Evolutionary conservation across 1,284 basidiomycete genomes (phyloP), one percentile per base, ranked within the genome.

Genomic region (Cryptococcus sp.): DNA sequence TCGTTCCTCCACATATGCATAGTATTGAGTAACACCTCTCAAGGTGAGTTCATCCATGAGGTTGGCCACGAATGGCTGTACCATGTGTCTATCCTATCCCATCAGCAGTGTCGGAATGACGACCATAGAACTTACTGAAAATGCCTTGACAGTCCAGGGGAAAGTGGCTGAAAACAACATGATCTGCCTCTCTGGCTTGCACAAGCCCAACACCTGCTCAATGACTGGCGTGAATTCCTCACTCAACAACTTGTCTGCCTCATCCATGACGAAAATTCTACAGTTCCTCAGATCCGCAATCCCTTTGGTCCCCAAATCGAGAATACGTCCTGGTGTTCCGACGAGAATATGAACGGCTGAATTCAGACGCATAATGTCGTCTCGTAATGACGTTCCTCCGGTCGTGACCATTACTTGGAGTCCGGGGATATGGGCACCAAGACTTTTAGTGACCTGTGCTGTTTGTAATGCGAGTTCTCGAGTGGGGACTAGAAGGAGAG

Each of bases 161-260:
- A 98, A 98, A 25, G 94, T 98, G 48, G 94, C 94, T 52, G 92
- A 97, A 78, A 98, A 98, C 64, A 98, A 81, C 94, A 98, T 98
- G 70, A 98, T 92, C 78, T 98, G 94, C 55, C 92, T 83, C 66
- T 88, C 84, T 59, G 82, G 78, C 44, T 92, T 91, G 55, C 97
- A 82, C 75, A 89, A 88, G 42, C 82, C 81, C 54, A 98, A 82
- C 42, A 98, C 77, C 73, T 97, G 91, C 78, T 98, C 94, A 85
- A 98, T 96, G 56, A 98, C 94, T 49, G 94, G 93, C 10, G 92
- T 90, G 69, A 98, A 98, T 78, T 98, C 96, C 56, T 93, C 91
- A 10, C 88, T 92, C 49, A 98, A 84, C 49, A 98, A 84, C 76
- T 98, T 98, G 78, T 98, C 94, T 50, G 96, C 94, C 77, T 98